Percentiles rank a stretch among this genome's conserved stretches.
Conservation (phyloP, 305 asterid species). For the Rubia balearica region DNA sequence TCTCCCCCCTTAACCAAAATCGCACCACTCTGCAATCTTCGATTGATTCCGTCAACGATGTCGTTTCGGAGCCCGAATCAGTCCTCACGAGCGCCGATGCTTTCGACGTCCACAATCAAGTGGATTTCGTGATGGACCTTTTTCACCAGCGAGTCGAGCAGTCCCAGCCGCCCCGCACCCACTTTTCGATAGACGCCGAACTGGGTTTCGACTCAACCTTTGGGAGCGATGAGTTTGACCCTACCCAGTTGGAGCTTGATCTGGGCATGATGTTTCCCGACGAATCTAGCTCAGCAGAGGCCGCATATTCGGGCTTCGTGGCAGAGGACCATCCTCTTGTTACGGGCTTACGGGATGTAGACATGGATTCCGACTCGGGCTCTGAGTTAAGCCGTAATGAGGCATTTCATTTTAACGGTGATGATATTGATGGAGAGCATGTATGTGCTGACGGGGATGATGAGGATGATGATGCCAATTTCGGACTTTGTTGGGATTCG, state of each 20-base stretch:
- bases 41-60: constrained; percentile 13
- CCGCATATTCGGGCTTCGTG: constrained; percentile 18
- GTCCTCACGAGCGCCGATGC: constrained; percentile 18
- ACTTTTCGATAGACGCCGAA: constrained; percentile 8
- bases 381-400: constrained; percentile 19
- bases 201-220: constrained; percentile 16
- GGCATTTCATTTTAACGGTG: constrained; percentile 17
- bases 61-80: constrained; percentile 20
- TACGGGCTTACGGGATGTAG: constrained; percentile 24
- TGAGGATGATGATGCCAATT: constrained; percentile 25
- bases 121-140: constrained; percentile 34
- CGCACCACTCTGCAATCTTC: constrained; percentile 3
- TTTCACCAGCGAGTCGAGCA: constrained; percentile 36
- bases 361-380: constrained; percentile 26
- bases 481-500: constrained; percentile 30
- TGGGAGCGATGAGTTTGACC: constrained; percentile 22
- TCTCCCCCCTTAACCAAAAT: constrained; percentile 10
- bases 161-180: constrained; percentile 19
- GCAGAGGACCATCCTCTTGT: constrained; percentile 18
- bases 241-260: constrained; percentile 22
- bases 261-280: constrained; percentile 23
- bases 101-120: constrained; percentile 28
- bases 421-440: constrained; percentile 17
- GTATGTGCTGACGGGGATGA: constrained; percentile 11
- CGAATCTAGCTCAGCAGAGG: constrained; percentile 4